Percentiles rank a stretch among this genome's conserved stretches.
Conservation (phyloP, 1,139 yeast genomes). For the Nakaseomyces uthaithaninus region DNA sequence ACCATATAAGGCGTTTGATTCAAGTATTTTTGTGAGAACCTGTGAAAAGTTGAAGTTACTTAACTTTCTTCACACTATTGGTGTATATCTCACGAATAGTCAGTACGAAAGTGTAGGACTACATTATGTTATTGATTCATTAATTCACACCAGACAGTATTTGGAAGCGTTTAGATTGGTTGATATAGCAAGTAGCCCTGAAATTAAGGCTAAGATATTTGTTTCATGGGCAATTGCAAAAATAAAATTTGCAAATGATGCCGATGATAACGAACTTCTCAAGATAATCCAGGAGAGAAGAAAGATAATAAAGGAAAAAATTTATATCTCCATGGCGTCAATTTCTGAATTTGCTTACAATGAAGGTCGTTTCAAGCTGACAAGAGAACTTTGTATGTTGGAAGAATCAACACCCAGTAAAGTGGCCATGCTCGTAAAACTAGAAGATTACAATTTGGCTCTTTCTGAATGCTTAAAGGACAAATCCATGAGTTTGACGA, state of each 20-base stretch:
- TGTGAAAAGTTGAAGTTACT: conserved; percentile 57
- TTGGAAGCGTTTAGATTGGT: conserved; percentile 51
- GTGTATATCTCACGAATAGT: conserved; percentile 54
- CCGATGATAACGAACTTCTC: conserved; percentile 53
- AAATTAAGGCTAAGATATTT: conserved; percentile 38
- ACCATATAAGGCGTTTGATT: conserved; percentile 22
- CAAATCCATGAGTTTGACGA: conserved; percentile 56
- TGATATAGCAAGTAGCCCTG: conserved; percentile 4
- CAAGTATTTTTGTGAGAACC: conserved; percentile 43
- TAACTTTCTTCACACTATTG: conserved; percentile 44
- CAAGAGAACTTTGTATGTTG: conserved; percentile 54
- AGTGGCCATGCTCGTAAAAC: conserved; percentile 54
- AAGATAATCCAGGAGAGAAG: conserved; percentile 41
- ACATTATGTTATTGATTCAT: conserved; percentile 47
- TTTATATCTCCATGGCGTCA: conserved; percentile 47
- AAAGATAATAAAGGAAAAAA: conserved; percentile 16
- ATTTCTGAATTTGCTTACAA: conserved; percentile 67
- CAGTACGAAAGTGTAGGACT: conserved; percentile 47
- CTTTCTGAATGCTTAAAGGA: conserved; percentile 60
- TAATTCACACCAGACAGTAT: conserved; percentile 56
- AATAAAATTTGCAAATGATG: conserved; percentile 46
- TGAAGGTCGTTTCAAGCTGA: conserved; percentile 70
- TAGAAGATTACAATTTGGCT: conserved; percentile 69
- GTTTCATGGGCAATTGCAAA: conserved; percentile 78
- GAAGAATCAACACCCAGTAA: conserved; percentile 63